Percentiles rank a stretch among this genome's conserved stretches.
These are phyloP conservation scores for Cryomyces antarcticus DNA, from an alignment of 495 filamentous ascomycete genomes.

Conservation along the genomic window DNA sequence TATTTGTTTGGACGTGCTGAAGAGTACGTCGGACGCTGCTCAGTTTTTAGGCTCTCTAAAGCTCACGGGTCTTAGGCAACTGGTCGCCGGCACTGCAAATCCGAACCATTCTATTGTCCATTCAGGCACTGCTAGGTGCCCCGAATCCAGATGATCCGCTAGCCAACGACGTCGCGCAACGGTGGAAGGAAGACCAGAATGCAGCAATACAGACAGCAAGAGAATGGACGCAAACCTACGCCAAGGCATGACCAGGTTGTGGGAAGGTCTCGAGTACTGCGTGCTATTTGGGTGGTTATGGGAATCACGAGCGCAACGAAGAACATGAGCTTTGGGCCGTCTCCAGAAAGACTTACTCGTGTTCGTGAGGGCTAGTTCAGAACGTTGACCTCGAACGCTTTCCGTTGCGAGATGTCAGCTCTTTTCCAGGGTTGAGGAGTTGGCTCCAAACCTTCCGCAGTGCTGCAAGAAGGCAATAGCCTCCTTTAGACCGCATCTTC, in stretches of 20 bases:
- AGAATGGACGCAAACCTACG: constrained; percentile 72
- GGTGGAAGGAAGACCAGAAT: constrained; percentile 88
- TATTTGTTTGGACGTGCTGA: constrained; percentile 93
- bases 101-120: constrained; percentile 88
- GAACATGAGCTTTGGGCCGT: no score
- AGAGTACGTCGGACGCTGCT: constrained; percentile 40
- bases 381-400: no score
- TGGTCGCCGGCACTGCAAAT: constrained; percentile 98
- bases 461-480: no score
- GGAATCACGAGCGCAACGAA: no score
- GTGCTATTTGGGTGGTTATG: no score
- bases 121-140: constrained; percentile 87
- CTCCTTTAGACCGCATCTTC: no score
- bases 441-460: no score
- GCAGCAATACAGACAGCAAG: constrained; percentile 76
- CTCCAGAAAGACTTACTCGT: no score
- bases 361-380: no score
- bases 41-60: neutral
- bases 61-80: constrained; percentile 44
- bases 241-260: constrained; percentile 22
- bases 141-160: constrained; percentile 95
- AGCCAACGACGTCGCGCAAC: constrained; percentile 91
- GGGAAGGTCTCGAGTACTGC: neutral
- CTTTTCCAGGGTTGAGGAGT: no score
- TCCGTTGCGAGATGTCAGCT: no score